Evolutionary conservation across 2,329 filamentous ascomycete genomes (phyloP).

Genomic region (Penicillium sp.): DNA sequence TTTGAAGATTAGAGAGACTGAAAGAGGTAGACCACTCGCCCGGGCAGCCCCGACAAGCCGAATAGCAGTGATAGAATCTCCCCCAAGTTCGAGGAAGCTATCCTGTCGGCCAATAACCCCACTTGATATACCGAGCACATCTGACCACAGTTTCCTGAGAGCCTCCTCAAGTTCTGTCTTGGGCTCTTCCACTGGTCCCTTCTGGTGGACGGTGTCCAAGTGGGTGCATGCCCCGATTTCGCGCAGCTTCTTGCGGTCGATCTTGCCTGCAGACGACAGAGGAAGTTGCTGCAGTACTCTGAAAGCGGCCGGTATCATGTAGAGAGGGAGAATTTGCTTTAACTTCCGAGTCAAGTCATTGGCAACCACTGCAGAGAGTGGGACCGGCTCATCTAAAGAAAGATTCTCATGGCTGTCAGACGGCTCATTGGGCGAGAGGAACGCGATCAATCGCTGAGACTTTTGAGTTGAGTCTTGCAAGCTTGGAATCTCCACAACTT

Average conservation of each 20-base stretch:
- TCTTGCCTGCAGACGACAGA: background rate
- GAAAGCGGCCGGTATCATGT: conserved; percentile 5
- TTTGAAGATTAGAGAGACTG: background rate
- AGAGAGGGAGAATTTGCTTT: background rate
- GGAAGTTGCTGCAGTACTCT: background rate
- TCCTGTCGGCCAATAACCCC: background rate
- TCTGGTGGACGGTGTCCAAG: background rate
- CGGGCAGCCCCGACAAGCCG: background rate
- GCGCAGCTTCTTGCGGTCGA: background rate
- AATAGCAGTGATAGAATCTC: conserved; percentile 5
- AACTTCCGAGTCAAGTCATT: background rate
- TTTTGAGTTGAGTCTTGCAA: background rate
- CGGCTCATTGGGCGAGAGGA: background rate
- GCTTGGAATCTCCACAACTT: background rate
- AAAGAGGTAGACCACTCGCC: background rate
- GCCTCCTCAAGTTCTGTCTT: background rate
- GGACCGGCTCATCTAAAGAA: background rate
- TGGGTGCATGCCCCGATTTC: background rate
- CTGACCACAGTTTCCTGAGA: background rate
- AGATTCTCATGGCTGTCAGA: background rate
- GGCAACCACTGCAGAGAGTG: background rate
- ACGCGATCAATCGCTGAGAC: background rate
- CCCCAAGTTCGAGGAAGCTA: conserved; percentile 7
- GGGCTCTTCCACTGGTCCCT: background rate
- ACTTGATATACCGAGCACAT: background rate